Percentiles rank a stretch among this genome's conserved stretches.
These are phyloP conservation scores for Thalassia testudinum DNA, from an alignment of 116 monocot species.

Conservation along the genomic window DNA sequence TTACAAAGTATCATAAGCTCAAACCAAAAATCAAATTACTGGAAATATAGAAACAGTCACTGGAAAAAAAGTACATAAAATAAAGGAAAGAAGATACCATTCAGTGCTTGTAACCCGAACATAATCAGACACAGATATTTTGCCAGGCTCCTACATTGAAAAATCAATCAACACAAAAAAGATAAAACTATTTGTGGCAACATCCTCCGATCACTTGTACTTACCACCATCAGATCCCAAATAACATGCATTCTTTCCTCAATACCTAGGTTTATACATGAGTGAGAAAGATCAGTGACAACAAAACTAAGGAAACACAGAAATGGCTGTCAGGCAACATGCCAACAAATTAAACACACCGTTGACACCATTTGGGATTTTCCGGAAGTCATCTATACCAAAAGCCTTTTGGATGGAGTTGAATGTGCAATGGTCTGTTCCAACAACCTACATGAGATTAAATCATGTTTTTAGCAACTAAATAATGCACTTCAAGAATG, in stretches of 20 bases:
- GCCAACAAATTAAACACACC: constrained; percentile 27
- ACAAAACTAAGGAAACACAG: not conserved
- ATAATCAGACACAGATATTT: constrained; percentile 79
- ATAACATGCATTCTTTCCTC: constrained; percentile 97
- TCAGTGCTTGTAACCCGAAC: constrained; percentile 91
- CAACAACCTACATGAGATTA: constrained; percentile 62
- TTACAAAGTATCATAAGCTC: too few species aligned
- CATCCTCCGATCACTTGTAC: constrained; percentile 5
- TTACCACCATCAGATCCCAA: constrained; percentile 98
- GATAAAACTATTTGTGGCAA: too few species aligned
- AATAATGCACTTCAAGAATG: too few species aligned
- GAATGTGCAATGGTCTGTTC: constrained; percentile 96
- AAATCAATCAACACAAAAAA: not conserved
- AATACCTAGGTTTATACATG: constrained; percentile 43
- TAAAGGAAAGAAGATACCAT: constrained; percentile 33
- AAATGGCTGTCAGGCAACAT: not conserved
- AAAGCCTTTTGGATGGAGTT: constrained; percentile 87
- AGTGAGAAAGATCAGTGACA: not conserved
- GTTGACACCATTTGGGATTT: constrained; percentile 98
- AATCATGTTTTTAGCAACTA: not conserved
- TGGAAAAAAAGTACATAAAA: not conserved
- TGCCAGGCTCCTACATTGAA: constrained; percentile 67
- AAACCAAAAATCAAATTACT: not conserved
- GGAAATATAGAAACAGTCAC: not conserved
- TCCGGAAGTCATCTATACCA: constrained; percentile 81